These are phyloP conservation scores for Collybia sordida DNA, from an alignment of 768 basidiomycete genomes.

Conservation along the genomic window DNA sequence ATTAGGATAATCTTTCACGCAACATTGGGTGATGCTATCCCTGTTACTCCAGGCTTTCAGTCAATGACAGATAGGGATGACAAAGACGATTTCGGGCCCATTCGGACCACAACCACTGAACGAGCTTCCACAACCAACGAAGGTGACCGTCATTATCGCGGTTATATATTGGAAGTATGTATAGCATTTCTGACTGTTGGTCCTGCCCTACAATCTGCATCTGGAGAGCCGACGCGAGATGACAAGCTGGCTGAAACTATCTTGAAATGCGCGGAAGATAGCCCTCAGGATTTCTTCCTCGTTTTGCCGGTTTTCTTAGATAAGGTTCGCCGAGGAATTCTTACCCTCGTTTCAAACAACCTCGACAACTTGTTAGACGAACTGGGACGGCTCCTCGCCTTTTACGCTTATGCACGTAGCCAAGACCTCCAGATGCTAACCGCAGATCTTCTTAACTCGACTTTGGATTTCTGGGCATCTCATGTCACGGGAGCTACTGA, in stretches of 20 bases:
- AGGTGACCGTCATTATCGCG: slow-evolving; percentile 23
- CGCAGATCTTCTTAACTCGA: slow-evolving; percentile 64
- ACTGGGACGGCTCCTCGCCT: slow-evolving; percentile 48
- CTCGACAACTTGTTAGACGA: slow-evolving; percentile 54
- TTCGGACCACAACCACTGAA: slow-evolving; percentile 36
- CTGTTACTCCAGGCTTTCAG: slow-evolving; percentile 14
- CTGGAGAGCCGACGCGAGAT: slow-evolving; percentile 61
- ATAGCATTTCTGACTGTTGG: slow-evolving; percentile 59
- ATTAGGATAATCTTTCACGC: slow-evolving; percentile 43
- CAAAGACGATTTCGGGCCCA: slow-evolving; percentile 58
- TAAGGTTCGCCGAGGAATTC: slow-evolving; percentile 51
- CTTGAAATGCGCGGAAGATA: slow-evolving; percentile 36
- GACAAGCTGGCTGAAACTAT: slow-evolving; percentile 57
- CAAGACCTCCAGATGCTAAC: slow-evolving; percentile 52
- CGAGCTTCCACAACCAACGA: slow-evolving; percentile 28
- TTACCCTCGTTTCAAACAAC: slow-evolving; percentile 51
- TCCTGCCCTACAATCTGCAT: slow-evolving; percentile 61
- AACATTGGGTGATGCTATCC: slow-evolving; percentile 27
- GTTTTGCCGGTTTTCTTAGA: slow-evolving; percentile 56
- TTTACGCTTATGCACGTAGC: slow-evolving; percentile 56
- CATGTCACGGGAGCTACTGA: slow-evolving; percentile 19
- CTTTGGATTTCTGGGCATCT: slow-evolving; percentile 57
- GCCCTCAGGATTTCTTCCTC: slow-evolving; percentile 54
- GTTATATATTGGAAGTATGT: slow-evolving; percentile 48
- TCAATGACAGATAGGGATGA: slow-evolving; percentile 38